Percentiles rank a stretch among this genome's conserved stretches.
These are phyloP conservation scores for Saxophila tyrrhenica DNA, from an alignment of 495 filamentous ascomycete genomes.

Conservation along the genomic window DNA sequence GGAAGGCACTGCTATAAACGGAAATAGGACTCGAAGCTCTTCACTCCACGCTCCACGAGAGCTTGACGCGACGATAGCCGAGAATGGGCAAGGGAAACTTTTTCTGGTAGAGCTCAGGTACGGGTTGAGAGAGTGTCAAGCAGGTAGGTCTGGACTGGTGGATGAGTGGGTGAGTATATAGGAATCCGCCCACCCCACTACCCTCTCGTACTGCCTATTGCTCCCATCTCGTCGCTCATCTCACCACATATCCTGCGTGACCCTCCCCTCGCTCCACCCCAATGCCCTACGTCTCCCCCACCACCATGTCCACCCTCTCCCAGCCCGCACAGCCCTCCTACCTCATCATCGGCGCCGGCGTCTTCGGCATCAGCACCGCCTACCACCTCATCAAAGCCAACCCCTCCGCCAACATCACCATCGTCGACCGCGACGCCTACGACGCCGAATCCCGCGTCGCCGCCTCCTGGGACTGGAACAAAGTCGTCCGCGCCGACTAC, in stretches of 20 bases:
- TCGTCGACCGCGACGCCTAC: conserved; percentile 27
- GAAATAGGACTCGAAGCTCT: background rate
- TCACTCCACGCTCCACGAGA: too few species aligned
- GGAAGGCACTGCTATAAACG: background rate
- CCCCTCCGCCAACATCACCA: conserved; percentile 33
- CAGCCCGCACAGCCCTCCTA: too few species aligned
- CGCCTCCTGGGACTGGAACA: conserved; percentile 58
- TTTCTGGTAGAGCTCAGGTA: background rate
- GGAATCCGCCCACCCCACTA: too few species aligned
- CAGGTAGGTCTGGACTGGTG: background rate
- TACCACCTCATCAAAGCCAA: conserved; percentile 43
- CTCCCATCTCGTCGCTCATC: too few species aligned
- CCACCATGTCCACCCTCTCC: too few species aligned
- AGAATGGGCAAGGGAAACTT: background rate
- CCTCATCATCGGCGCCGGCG: conserved; percentile 52
- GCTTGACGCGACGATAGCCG: background rate
- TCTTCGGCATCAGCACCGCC: conserved; percentile 56
- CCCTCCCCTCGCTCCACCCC: too few species aligned
- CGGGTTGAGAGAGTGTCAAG: background rate
- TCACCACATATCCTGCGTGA: too few species aligned
- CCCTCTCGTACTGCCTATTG: too few species aligned
- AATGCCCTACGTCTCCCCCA: too few species aligned
- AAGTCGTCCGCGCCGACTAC: conserved; percentile 58
- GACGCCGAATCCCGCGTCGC: conserved; percentile 17
- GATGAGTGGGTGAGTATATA: too few species aligned